A percentile compares a stretch with the other conserved stretches of the same genome.
Evolutionary conservation across 169 alveolate species (phyloP).

Genomic region (Ophryocystis elektroscirrha): DNA sequence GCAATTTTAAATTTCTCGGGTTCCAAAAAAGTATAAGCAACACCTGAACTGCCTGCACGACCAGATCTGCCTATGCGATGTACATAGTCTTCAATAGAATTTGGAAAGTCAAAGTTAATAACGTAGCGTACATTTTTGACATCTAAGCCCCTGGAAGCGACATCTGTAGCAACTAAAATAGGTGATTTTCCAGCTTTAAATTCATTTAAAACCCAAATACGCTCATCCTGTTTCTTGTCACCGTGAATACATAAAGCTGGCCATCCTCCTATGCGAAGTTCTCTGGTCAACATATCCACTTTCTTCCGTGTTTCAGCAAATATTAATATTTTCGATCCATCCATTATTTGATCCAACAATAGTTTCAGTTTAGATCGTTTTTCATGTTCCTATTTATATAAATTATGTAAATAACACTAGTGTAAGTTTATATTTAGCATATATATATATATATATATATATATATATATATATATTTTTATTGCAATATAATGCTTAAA

Average conservation of each 20-base stretch:
- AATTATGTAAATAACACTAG: too few species aligned
- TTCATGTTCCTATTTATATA: too few species aligned
- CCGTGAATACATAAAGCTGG: constrained; percentile 83
- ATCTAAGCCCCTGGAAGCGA: constrained; percentile 90
- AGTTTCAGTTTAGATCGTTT: too few species aligned
- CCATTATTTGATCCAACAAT: too few species aligned
- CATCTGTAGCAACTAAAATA: constrained; percentile 88
- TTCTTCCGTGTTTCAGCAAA: constrained; percentile 26
- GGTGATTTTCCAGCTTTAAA: constrained; percentile 67
- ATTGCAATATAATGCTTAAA: too few species aligned
- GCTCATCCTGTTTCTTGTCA: constrained; percentile 75
- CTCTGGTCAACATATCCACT: constrained; percentile 58
- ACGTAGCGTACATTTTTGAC: constrained; percentile 72
- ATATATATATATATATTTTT: too few species aligned
- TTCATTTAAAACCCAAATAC: constrained; percentile 65
- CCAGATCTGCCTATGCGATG: constrained; percentile 86
- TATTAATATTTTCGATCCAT: constrained; percentile 4
- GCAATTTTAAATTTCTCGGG: constrained; percentile 56
- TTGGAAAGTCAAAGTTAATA: constrained; percentile 86
- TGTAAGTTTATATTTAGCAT: too few species aligned
- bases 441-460: too few species aligned
- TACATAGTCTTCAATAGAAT: constrained; percentile 72
- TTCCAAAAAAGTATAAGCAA: constrained; percentile 59
- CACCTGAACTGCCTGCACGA: constrained; percentile 78
- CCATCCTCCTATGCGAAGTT: constrained; percentile 55